Evolutionary conservation across 1,284 basidiomycete species (phyloP), one percentile per base, ranked within the genome.

Genomic region (Omphalotus olearius): DNA sequence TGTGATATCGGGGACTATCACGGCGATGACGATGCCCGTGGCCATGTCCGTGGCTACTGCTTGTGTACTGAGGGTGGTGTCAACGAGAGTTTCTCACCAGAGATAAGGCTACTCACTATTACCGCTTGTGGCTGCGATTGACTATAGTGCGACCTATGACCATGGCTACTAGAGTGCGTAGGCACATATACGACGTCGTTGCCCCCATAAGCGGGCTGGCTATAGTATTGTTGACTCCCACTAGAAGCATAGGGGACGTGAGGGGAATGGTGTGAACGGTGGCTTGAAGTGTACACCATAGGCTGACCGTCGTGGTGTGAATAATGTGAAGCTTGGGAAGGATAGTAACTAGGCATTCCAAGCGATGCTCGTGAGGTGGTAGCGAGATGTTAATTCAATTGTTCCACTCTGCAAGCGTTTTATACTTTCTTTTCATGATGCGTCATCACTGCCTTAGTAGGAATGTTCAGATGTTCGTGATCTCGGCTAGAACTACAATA

Each of bases 261-360:
- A 61, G 54, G 58, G 17, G 57, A 55, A 50, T 62, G 58, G 46
- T 65, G 63, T 57, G 60, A 58, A 42, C 56, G 54, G 38, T 59
- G 59, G 28, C 60, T 61, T 16, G 62, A 47, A 18, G 67, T 53
- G 55, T 71, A 71, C 10, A 67, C 59, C 17, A 66, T 62, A 16
- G 67, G 64, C 28, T 64, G 62, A 3, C 53, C 52, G 47, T 61
- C 57, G 17, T 30, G 45, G 36, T 53, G 56, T 49, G 47, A 52
- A 36, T 49, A 35, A 26, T 54, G 50, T 25, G 62, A 60, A 20
- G 52, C 55, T 16, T 62, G 64, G 23, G 55, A 47, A 35, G 61
- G 60, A 51, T 65, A 63, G 33, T 65, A 61, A 30, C 56, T 58
- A 54, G 61, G 57, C 45, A 44, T 53, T 16, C 46, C 25, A 17